These are phyloP conservation scores for Hawksworthiomyces lignivorus DNA, from an alignment of 2,329 filamentous ascomycete species.

Conservation along the genomic window DNA sequence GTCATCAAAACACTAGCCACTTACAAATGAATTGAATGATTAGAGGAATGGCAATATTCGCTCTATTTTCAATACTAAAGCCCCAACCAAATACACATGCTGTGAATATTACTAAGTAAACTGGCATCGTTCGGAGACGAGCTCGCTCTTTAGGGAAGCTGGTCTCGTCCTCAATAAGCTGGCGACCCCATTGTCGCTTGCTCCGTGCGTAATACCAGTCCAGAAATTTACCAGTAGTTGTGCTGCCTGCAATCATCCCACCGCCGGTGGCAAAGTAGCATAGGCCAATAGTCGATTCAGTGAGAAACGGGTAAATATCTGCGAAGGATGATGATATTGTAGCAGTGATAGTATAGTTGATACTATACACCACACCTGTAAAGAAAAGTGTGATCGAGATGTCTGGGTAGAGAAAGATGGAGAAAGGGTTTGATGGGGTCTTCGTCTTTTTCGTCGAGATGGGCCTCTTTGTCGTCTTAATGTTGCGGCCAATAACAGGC, in stretches of 20 bases:
- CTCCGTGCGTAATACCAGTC: slow-evolving; percentile 23
- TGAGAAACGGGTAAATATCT: slow-evolving; percentile 19
- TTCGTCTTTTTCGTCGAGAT: neutral
- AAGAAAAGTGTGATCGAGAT: slow-evolving; percentile 23
- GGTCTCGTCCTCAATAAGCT: neutral
- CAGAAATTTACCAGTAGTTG: slow-evolving; percentile 21
- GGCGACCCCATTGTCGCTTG: slow-evolving; percentile 9
- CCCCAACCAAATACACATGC: slow-evolving; percentile 22
- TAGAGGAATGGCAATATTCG: slow-evolving; percentile 18
- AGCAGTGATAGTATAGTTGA: slow-evolving; percentile 27
- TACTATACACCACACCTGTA: slow-evolving; percentile 26
- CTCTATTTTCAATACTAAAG: slow-evolving; percentile 18
- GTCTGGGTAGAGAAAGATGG: slow-evolving; percentile 24
- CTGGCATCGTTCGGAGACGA: slow-evolving; percentile 20
- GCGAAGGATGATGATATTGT: slow-evolving; percentile 26
- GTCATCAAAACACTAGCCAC: no score
- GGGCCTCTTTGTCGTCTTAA: neutral
- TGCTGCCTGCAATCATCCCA: slow-evolving; percentile 23
- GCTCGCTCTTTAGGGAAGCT: slow-evolving; percentile 22
- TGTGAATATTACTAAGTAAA: slow-evolving; percentile 18
- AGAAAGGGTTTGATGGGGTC: slow-evolving; percentile 21
- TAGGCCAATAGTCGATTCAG: slow-evolving; percentile 24
- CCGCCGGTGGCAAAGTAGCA: slow-evolving; percentile 24
- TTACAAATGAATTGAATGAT: slow-evolving; percentile 17
- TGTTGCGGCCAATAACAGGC: slow-evolving; percentile 14